These are phyloP conservation scores for Taiwanofungus camphoratus DNA, from an alignment of 1,284 basidiomycete species.

Conservation along the genomic window DNA sequence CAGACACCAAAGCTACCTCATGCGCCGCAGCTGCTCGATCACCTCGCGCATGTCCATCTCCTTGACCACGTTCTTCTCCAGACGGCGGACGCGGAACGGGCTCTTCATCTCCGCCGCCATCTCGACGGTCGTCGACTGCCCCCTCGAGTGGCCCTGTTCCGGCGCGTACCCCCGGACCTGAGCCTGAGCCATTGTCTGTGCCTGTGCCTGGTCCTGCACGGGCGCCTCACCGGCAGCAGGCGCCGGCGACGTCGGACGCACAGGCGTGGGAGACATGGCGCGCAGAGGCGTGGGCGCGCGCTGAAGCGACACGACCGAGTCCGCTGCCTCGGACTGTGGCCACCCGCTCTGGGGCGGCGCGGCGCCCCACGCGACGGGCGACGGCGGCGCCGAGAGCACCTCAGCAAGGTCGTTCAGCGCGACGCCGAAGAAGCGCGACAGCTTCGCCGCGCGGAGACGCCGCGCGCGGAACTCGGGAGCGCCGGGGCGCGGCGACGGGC, in stretches of 20 bases:
- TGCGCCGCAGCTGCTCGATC: slow-evolving; percentile 42
- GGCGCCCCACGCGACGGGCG: slow-evolving; percentile 4
- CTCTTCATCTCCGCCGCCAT: slow-evolving; percentile 22
- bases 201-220: no score
- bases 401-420: slow-evolving; percentile 40
- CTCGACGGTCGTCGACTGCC: slow-evolving; percentile 18
- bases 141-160: neutral
- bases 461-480: slow-evolving; percentile 33
- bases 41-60: slow-evolving; percentile 37
- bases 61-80: slow-evolving; percentile 12
- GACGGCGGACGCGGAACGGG: slow-evolving; percentile 21
- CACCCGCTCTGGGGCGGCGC: no score
- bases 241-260: slow-evolving; percentile 2
- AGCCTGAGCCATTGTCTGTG: no score
- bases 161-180: no score
- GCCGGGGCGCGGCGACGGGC: slow-evolving; percentile 6
- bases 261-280: slow-evolving; percentile 1
- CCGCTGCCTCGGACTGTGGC: no score
- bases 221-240: neutral
- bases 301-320: slow-evolving; percentile 2
- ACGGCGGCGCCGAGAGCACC: slow-evolving; percentile 12
- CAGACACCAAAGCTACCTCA: slow-evolving; percentile 28
- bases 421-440: slow-evolving; percentile 56
- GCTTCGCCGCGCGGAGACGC: slow-evolving; percentile 45
- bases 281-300: slow-evolving; percentile 3